Conservation (phyloP, 2,329 filamentous ascomycete genomes). For the Ampelomyces quisqualis region DNA sequence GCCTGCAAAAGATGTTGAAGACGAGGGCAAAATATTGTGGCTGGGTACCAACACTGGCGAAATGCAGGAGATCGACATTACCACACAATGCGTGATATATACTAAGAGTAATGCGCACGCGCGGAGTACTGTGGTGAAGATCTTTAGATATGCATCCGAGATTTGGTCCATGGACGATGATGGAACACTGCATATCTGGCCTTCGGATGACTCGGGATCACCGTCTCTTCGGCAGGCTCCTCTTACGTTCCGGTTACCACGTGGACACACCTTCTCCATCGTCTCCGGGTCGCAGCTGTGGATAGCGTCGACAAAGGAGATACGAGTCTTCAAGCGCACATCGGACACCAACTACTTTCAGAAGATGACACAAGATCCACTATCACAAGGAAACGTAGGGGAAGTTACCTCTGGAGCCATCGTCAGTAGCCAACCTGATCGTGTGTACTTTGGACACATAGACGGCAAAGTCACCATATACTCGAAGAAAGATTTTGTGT, state of each 20-base stretch:
- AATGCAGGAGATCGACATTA: constrained; percentile 82
- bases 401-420: constrained; percentile 84
- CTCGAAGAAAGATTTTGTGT: constrained; percentile 72
- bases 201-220: constrained; percentile 70
- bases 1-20: constrained; percentile 71
- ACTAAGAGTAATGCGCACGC: constrained; percentile 73
- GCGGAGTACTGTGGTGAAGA: constrained; percentile 76
- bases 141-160: constrained; percentile 82
- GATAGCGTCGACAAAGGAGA: constrained; percentile 83
- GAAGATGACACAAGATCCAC: constrained; percentile 70
- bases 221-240: constrained; percentile 75
- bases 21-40: constrained; percentile 83
- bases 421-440: constrained; percentile 71
- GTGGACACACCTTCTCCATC: constrained; percentile 84
- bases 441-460: constrained; percentile 85
- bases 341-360: constrained; percentile 68
- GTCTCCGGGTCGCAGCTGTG: constrained; percentile 82
- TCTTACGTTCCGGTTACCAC: constrained; percentile 74
- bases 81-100: constrained; percentile 67
- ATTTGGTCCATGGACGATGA: constrained; percentile 94
- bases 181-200: constrained; percentile 85
- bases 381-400: constrained; percentile 71
- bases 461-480: constrained; percentile 97
- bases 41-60: constrained; percentile 87
- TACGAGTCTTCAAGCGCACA: constrained; percentile 79